A percentile compares a stretch with the other conserved stretches of the same genome.
phyloP scores from a whole-genome alignment of 1,284 basidiomycete genomes.

The Irpex sp. region DNA sequence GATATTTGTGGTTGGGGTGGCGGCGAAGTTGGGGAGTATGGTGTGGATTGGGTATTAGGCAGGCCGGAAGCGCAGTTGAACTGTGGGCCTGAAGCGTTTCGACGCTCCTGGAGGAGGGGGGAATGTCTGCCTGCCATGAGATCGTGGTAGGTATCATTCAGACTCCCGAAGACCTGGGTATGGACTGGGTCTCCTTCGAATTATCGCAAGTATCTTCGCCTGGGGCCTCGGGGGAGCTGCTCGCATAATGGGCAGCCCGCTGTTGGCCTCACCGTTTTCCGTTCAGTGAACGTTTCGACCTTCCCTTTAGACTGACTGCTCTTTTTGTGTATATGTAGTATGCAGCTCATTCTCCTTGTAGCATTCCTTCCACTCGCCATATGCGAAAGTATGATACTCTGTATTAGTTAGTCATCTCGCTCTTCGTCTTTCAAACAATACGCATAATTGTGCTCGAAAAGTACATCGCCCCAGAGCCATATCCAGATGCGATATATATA shows the following conservation, averaged over 20 bases:
- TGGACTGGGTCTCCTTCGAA: not conserved
- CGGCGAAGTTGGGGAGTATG: constrained; percentile 5
- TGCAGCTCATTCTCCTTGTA: too few species aligned
- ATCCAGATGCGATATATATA: too few species aligned
- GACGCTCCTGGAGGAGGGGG: not conserved
- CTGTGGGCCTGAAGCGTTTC: not conserved
- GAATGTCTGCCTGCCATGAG: too few species aligned
- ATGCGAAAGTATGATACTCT: too few species aligned
- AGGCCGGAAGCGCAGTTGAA: not conserved
- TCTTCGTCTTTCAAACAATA: too few species aligned
- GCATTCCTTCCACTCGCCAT: too few species aligned
- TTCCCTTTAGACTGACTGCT: not conserved
- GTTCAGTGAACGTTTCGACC: not conserved
- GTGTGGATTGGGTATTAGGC: not conserved
- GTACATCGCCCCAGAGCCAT: too few species aligned
- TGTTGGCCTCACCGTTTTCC: not conserved
- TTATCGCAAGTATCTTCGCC: not conserved
- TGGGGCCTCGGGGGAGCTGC: not conserved
- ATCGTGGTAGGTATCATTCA: not conserved
- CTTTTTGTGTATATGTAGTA: too few species aligned
- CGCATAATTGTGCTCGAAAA: too few species aligned
- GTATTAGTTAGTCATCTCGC: too few species aligned
- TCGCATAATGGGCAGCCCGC: not conserved
- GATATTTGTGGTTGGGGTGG: constrained; percentile 6
- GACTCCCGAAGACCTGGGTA: not conserved